phyloP scores from a whole-genome alignment of 1,139 yeast species.

The Dujonia santamariae region DNA sequence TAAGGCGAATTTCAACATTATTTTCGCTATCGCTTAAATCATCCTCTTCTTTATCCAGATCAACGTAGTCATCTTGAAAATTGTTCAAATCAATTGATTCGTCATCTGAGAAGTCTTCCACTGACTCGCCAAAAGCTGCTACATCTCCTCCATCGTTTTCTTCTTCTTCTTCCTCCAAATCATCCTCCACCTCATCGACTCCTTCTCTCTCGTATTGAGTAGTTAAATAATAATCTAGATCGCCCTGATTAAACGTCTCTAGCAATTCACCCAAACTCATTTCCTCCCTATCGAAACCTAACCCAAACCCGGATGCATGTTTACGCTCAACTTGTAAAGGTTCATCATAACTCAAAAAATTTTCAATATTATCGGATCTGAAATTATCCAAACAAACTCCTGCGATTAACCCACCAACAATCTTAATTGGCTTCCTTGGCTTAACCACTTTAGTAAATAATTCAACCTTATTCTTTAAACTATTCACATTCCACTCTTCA shows the following conservation, averaged over 20 bases:
- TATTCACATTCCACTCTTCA: constrained; percentile 12
- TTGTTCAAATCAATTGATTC: constrained; percentile 45
- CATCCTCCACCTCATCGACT: constrained; percentile 15
- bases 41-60: constrained; percentile 19
- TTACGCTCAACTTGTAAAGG: constrained; percentile 56
- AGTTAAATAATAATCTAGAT: constrained; percentile 53
- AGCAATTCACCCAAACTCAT: constrained; percentile 50
- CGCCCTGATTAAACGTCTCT: constrained; percentile 33
- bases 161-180: constrained; percentile 14
- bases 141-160: constrained; percentile 7
- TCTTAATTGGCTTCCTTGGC: constrained; percentile 37
- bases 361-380: constrained; percentile 30
- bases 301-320: constrained; percentile 60
- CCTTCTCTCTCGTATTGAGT: constrained; percentile 50
- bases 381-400: constrained; percentile 27
- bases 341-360: constrained; percentile 27
- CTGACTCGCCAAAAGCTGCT: neutral
- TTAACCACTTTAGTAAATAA: constrained; percentile 30
- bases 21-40: constrained; percentile 15
- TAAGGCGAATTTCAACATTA: constrained; percentile 24
- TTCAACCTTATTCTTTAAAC: constrained; percentile 8
- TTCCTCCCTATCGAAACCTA: constrained; percentile 50
- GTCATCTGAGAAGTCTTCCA: constrained; percentile 20
- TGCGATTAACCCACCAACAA: constrained; percentile 18
- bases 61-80: constrained; percentile 53